Percentiles rank a stretch among this genome's conserved stretches.
These are phyloP conservation scores for Vickermania ingenoplastis DNA, from an alignment of 208 protist genomes.

Conservation along the genomic window DNA sequence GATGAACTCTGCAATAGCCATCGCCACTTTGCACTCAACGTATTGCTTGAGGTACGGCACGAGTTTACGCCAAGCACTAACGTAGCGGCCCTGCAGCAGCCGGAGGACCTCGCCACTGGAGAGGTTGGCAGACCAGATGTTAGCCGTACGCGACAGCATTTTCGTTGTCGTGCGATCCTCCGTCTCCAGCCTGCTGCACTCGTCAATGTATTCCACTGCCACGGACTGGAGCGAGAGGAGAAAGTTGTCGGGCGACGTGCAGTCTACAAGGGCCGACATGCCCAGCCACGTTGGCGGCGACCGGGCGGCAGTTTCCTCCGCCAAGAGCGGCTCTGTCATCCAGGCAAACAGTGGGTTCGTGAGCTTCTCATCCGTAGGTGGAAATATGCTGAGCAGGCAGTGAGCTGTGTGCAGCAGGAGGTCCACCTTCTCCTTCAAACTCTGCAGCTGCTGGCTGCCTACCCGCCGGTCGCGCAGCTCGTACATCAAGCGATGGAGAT, in stretches of 20 bases:
- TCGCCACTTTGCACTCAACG: conserved; percentile 36
- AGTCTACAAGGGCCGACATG: conserved; percentile 13
- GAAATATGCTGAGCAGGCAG: conserved; percentile 24
- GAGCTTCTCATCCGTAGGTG: conserved; percentile 13
- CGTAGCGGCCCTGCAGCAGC: conserved; percentile 6
- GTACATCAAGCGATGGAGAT: conserved; percentile 14
- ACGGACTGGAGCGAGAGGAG: conserved; percentile 28
- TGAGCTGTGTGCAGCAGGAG: conserved; percentile 15
- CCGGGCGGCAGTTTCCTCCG: not conserved
- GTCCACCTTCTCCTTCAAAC: conserved; percentile 8
- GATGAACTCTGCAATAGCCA: conserved; percentile 34
- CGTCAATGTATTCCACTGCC: conserved; percentile 25
- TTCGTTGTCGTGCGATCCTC: conserved; percentile 17
- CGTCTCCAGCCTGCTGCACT: conserved; percentile 20
- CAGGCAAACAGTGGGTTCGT: conserved; percentile 23
- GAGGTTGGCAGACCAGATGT: conserved; percentile 12
- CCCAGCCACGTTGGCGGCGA: not conserved
- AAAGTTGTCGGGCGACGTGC: conserved; percentile 33
- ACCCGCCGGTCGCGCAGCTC: conserved; percentile 15
- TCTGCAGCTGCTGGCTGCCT: not conserved
- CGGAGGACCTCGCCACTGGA: conserved; percentile 7
- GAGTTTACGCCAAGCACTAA: conserved; percentile 17
- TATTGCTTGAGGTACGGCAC: conserved; percentile 23
- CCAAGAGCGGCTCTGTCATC: conserved; percentile 12
- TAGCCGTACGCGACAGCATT: conserved; percentile 18